phyloP scores from a whole-genome alignment of 352 stramenopile genomes.

The Poterioochromonas sp. region DNA sequence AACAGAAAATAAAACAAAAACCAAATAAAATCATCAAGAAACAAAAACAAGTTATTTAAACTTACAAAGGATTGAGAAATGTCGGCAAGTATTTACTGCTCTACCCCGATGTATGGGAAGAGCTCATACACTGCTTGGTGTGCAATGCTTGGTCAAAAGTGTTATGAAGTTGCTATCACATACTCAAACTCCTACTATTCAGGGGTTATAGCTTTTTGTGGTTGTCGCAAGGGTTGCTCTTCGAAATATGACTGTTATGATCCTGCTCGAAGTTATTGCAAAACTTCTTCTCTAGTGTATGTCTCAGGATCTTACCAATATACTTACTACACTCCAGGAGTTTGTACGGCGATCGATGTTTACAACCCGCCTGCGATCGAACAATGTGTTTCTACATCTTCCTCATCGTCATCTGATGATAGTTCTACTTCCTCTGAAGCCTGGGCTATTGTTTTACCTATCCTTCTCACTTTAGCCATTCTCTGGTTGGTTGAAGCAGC shows the following conservation, averaged over 20 bases:
- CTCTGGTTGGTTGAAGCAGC: no score
- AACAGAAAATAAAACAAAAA: constrained; percentile 1
- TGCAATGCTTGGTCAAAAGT: background rate
- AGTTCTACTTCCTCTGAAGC: constrained; percentile 8
- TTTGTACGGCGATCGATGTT: background rate
- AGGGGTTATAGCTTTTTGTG: background rate
- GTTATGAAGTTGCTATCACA: constrained; percentile 4
- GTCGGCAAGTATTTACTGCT: background rate
- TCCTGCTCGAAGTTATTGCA: constrained; percentile 4
- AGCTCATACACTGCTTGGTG: constrained; percentile 10
- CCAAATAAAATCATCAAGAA: no score
- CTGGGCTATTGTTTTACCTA: no score
- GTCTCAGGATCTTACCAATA: background rate
- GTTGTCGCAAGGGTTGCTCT: constrained; percentile 8
- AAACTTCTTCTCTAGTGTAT: constrained; percentile 9
- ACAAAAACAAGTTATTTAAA: background rate
- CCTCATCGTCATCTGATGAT: constrained; percentile 11
- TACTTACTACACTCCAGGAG: background rate
- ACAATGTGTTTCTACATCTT: constrained; percentile 15
- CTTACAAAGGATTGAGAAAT: constrained; percentile 10
- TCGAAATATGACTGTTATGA: constrained; percentile 12
- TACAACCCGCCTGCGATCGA: background rate
- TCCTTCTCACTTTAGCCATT: no score
- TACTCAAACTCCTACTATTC: background rate
- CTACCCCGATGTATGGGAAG: background rate